These are phyloP conservation scores for Misopates orontium DNA, from an alignment of 257 asterid species.

Conservation along the genomic window DNA sequence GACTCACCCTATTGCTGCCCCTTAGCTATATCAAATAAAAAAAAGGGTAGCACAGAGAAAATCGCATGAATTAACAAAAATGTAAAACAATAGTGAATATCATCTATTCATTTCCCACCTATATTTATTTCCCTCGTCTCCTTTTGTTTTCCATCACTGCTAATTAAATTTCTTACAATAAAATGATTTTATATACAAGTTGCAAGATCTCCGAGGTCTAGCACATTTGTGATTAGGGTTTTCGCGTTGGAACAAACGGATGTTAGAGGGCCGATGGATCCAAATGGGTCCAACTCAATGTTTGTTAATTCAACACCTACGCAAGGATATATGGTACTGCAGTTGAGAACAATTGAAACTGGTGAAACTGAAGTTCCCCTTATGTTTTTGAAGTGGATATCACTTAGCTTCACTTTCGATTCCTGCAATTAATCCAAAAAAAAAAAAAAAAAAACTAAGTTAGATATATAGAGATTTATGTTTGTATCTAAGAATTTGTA, in stretches of 20 bases:
- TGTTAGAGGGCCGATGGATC: background rate
- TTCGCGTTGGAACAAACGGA: slow-evolving; percentile 42
- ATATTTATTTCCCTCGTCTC: too few relatives aligned
- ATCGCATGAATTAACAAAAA: too few relatives aligned
- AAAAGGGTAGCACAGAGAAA: too few relatives aligned
- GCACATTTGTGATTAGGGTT: slow-evolving; percentile 22
- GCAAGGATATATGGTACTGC: slow-evolving; percentile 68
- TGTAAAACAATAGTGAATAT: too few relatives aligned
- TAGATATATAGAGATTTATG: background rate
- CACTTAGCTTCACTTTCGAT: slow-evolving; percentile 56
- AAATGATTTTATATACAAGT: slow-evolving; percentile 19
- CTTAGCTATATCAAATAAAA: too few relatives aligned
- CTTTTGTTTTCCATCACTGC: too few relatives aligned
- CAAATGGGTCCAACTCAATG: slow-evolving; percentile 45
- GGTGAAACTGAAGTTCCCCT: slow-evolving; percentile 54
- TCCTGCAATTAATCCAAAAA: slow-evolving; percentile 37
- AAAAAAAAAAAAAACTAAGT: background rate
- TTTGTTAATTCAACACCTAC: slow-evolving; percentile 45
- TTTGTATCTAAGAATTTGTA: too few relatives aligned
- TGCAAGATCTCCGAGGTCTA: slow-evolving; percentile 29
- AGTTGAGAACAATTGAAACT: slow-evolving; percentile 38
- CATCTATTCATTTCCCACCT: too few relatives aligned
- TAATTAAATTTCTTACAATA: too few relatives aligned
- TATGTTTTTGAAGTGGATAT: slow-evolving; percentile 58
- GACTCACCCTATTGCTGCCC: too few relatives aligned